Base-by-base conservation (phyloP, 805 yeast genomes). In the Diddensiella santjacobensis region DNA sequence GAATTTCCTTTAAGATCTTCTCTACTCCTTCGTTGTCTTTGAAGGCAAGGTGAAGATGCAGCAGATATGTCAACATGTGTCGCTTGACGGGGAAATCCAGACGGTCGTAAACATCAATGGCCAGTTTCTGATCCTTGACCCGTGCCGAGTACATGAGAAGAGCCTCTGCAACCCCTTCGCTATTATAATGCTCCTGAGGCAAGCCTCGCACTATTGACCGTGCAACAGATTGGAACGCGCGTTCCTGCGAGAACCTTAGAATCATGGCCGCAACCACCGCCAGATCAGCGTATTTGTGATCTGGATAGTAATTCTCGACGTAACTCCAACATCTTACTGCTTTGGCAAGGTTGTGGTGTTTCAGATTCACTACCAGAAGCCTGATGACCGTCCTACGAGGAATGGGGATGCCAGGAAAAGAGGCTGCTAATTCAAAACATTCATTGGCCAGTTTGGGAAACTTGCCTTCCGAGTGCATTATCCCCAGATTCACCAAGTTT, bases 141-240 rank as follows among this genome's bases (percentile, higher is more conserved):
- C 59, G 29, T 11, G 58, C 50, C 41, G 59, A 53, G 26, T 48
- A 49, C 31, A 49, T 42, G 13, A 58, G 29, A n/a, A 58, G 39
- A 13, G 60, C 54, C 38, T 57, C 60, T 4, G 58, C 48, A 4
- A 58, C 24, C 3, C 59, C 57, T 13, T 47, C 55, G 5, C 19
- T 33, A 10, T 36, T 38, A 40, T 55, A 58, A 10, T 30, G 35
- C 4, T 40, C 40, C 33, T 19, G 23, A 2, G 59, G 58, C 10
- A 58, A 22, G 22, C 19, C 18, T 3, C 29, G 15, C 3, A 41
- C 57, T 17, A 58, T 51, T 3, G 22, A 38, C 5, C 49, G 44
- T 8, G 55, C 53, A 15, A 48, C 42, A 2, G 20, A 31, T 13
- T 23, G 22, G 31, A 46, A 52, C 23, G 49, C 42, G 3, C 44